Percentiles rank a stretch among this genome's conserved stretches.
Conservation (phyloP, 495 filamentous ascomycete species). For the Talaromyces wortmannii region DNA sequence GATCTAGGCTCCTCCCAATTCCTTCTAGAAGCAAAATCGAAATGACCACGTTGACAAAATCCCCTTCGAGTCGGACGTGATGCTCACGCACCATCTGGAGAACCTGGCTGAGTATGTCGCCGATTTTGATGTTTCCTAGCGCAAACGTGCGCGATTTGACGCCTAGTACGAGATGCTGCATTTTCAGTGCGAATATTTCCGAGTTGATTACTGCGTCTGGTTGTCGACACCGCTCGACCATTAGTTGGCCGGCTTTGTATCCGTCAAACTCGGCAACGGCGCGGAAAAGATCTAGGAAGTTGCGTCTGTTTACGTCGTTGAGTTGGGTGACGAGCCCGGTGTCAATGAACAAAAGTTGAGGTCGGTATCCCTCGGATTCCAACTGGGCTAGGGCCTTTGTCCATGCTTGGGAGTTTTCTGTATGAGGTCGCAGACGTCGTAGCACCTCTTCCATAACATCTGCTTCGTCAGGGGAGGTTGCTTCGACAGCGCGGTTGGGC, state of each 20-base stretch:
- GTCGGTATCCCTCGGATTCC: slow-evolving; percentile 86
- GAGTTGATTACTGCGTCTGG: slow-evolving; percentile 80
- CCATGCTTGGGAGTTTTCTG: slow-evolving; percentile 62
- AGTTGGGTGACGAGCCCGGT: slow-evolving; percentile 94
- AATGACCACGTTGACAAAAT: slow-evolving; percentile 98
- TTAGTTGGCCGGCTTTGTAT: slow-evolving; percentile 88
- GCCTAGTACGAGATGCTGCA: slow-evolving; percentile 89
- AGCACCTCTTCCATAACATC: slow-evolving; percentile 89
- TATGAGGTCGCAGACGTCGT: slow-evolving; percentile 65
- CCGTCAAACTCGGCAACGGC: slow-evolving; percentile 96
- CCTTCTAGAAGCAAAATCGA: slow-evolving; percentile 91
- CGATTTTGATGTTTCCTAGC: slow-evolving; percentile 91
- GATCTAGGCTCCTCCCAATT: slow-evolving; percentile 83
- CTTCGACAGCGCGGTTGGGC: slow-evolving; percentile 42
- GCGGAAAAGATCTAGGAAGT: slow-evolving; percentile 95
- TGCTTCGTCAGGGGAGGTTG: slow-evolving; percentile 40
- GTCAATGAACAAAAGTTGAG: slow-evolving; percentile 96
- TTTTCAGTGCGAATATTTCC: slow-evolving; percentile 88
- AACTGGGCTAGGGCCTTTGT: slow-evolving; percentile 62
- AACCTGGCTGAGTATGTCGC: slow-evolving; percentile 87
- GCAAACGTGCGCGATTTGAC: slow-evolving; percentile 90
- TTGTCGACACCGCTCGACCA: slow-evolving; percentile 91
- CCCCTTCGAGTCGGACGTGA: slow-evolving; percentile 92
- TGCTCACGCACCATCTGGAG: slow-evolving; percentile 87
- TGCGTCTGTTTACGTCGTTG: slow-evolving; percentile 74